These are phyloP conservation scores for Cladosporium sp. DNA, from an alignment of 2,329 filamentous ascomycete species.

Conservation along the genomic window DNA sequence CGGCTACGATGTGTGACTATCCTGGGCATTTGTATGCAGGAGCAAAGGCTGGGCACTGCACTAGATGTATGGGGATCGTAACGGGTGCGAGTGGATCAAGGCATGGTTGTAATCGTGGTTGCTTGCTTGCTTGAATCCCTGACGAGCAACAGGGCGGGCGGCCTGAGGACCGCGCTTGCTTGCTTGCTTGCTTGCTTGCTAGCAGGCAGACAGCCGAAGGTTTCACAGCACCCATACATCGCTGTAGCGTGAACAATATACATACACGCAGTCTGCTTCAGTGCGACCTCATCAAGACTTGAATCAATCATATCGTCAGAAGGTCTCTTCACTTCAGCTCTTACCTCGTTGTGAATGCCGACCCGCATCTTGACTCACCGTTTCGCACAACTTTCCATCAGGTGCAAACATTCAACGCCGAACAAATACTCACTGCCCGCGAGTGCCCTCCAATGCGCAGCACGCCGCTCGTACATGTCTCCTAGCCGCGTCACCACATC, in stretches of 20 bases:
- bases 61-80: background rate
- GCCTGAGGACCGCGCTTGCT: background rate
- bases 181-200: no score
- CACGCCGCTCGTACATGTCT: conserved; percentile 33
- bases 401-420: conserved; percentile 9
- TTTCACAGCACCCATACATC: background rate
- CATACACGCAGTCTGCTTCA: background rate
- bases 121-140: background rate
- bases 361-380: conserved; percentile 14
- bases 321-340: background rate
- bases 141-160: background rate
- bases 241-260: background rate
- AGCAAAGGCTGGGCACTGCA: background rate
- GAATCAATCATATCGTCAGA: background rate
- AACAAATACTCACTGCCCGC: background rate
- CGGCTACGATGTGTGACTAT: conserved; percentile 4
- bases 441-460: conserved; percentile 24
- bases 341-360: conserved; percentile 1
- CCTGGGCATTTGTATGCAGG: conserved; percentile 23
- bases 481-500: conserved; percentile 29
- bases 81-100: background rate
- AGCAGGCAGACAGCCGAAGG: background rate
- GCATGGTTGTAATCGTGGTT: background rate
- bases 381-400: conserved; percentile 11
- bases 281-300: background rate